Conservation (phyloP, 352 stramenopile species). For the Phytophthora citrophthora region DNA sequence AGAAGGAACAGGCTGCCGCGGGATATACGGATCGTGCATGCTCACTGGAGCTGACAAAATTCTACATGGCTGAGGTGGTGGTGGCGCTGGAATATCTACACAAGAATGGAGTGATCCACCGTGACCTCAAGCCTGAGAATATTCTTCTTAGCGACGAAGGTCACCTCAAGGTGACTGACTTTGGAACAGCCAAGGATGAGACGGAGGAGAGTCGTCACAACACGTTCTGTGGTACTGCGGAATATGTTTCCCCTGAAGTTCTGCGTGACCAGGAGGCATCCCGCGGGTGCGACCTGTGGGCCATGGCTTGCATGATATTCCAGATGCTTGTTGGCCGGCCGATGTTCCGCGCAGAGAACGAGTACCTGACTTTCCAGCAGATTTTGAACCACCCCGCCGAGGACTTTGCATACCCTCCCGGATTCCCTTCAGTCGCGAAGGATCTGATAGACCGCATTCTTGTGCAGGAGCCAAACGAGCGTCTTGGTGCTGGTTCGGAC, state of each 20-base stretch:
- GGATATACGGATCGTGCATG: conserved; percentile 73
- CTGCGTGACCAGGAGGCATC: conserved; percentile 85
- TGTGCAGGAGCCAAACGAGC: conserved; percentile 71
- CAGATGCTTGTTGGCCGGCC: conserved; percentile 87
- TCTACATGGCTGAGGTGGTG: conserved; percentile 95
- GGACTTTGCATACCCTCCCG: conserved; percentile 73
- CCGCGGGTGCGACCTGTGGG: conserved; percentile 90
- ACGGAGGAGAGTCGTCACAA: conserved; percentile 83
- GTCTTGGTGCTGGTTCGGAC: conserved; percentile 73
- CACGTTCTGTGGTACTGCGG: conserved; percentile 92
- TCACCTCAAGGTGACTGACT: conserved; percentile 92
- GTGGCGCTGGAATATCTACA: conserved; percentile 95
- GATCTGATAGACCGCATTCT: conserved; percentile 85
- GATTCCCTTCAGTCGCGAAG: conserved; percentile 62
- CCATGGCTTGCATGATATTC: conserved; percentile 91
- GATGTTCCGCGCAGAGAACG: conserved; percentile 90
- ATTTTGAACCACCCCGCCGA: conserved; percentile 87
- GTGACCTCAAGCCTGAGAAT: conserved; percentile 95
- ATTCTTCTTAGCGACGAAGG: conserved; percentile 86
- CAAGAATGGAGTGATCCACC: conserved; percentile 93
- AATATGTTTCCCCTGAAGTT: conserved; percentile 94
- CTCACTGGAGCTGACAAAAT: conserved; percentile 86
- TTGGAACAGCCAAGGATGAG: conserved; percentile 88
- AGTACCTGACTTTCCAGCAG: conserved; percentile 92
- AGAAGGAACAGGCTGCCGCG: conserved; percentile 66